Evolutionary conservation across 2,329 filamentous ascomycete species (phyloP).

Genomic region (Beauveria sp.): DNA sequence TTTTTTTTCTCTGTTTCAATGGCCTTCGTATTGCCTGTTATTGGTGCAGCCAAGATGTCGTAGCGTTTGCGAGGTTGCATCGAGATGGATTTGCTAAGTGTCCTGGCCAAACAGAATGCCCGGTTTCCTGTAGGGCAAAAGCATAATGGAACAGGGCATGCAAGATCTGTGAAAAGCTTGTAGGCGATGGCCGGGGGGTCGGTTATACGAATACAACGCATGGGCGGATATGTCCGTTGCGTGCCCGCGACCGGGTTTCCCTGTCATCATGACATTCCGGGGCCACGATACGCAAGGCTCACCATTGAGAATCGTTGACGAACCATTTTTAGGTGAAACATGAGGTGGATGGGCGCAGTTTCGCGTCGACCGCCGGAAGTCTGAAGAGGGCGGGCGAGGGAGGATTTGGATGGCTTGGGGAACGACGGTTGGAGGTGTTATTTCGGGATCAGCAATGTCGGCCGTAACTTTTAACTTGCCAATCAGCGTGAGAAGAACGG

Average conservation of each 20-base stretch:
- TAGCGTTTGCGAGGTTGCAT: neutral
- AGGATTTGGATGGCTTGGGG: neutral
- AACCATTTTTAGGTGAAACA: conserved; percentile 8
- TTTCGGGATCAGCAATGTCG: neutral
- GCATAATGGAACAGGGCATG: neutral
- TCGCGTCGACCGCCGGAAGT: neutral
- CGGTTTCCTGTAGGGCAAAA: neutral
- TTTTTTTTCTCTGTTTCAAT: neutral
- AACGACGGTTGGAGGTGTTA: neutral
- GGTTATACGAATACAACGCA: neutral
- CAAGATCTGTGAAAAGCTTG: neutral
- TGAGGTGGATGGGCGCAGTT: conserved; percentile 1
- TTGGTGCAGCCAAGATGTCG: neutral
- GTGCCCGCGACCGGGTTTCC: neutral
- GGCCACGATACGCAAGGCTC: neutral
- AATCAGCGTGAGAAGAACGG: neutral
- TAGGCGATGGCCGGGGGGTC: neutral
- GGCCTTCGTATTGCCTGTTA: neutral
- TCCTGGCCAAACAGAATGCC: neutral
- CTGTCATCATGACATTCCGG: neutral
- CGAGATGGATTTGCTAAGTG: neutral
- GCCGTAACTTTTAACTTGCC: neutral
- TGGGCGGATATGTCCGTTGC: neutral
- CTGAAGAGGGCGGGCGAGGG: neutral
- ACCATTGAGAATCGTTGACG: neutral